Base-by-base conservation (phyloP, 1,284 basidiomycete genomes). In the Garcileccinum viscosum region DNA sequence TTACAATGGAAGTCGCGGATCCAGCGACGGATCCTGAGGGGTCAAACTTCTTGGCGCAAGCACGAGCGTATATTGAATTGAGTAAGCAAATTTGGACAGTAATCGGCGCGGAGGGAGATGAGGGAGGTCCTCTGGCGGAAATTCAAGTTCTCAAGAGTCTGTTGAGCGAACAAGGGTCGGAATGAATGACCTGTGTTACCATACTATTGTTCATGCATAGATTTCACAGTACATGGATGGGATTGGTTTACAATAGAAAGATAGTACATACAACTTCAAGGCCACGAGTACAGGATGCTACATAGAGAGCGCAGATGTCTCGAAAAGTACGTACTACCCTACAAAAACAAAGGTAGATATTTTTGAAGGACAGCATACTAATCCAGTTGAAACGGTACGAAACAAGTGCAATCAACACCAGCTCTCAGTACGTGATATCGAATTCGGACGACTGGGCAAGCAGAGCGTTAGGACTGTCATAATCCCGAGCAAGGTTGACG, bases 81-180 rank as follows among this genome's bases (percentile, higher is more conserved):
- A 83, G 87, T 9, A 78, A 75, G 8, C 74, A 78, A 7, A 76
- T 90, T 3, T 80, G 88, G 68, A 69, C 72, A 19, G 79, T 86
- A 30, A 82, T 89, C 66, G 90, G 90, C 5, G 74, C 75, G 1
- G 90, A 92, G 77, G 90, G 90, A 11, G 90, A 92, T 70, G 82
- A 82, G 22, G 84, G 80, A 61, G 91, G 90, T 2, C 90, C 90
- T 37, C 72, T 88, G 37, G 81, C 82, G 67, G 90, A 91, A 74
- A 82, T 88, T 4, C 73, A 75, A n/a, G 76, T 82, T 3, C 76
- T 92, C 44, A 77, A 83, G 59, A 70, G 73, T 37, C 62, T 84
- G 22, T 67, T 78, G 42, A 70, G 59, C n/a, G 70, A 76, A 59
- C 59, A 69, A 59, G 56, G 12, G n/a, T 5, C 1, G 27, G 9